Evolutionary conservation across 2,329 filamentous ascomycete species (phyloP).

Genomic region (Gnomoniopsis sp.): DNA sequence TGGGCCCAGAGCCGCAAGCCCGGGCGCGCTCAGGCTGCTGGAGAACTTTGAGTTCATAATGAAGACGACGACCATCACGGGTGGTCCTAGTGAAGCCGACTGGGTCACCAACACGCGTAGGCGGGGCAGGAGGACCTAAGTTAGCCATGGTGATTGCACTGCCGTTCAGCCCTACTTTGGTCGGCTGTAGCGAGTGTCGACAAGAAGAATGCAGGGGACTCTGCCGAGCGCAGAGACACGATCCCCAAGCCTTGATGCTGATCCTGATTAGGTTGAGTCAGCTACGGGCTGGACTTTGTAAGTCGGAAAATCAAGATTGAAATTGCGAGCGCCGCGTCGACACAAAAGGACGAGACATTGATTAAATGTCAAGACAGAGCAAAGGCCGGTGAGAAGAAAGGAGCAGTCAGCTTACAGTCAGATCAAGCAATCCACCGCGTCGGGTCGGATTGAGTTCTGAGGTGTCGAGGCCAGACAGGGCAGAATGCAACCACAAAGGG

Average conservation of each 20-base stretch:
- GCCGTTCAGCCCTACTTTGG: not conserved
- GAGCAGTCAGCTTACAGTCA: not conserved
- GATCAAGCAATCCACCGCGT: too few relatives aligned
- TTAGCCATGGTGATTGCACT: slow-evolving; percentile 8
- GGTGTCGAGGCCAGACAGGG: not conserved
- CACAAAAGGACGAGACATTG: not conserved
- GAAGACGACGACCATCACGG: slow-evolving; percentile 71
- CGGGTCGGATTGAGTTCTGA: too few relatives aligned
- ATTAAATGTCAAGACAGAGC: not conserved
- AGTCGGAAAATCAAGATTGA: not conserved
- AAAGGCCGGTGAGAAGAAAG: not conserved
- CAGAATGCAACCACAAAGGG: too few relatives aligned
- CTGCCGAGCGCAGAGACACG: too few relatives aligned
- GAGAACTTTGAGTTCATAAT: slow-evolving; percentile 79
- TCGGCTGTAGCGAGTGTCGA: too few relatives aligned
- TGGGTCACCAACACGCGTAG: slow-evolving; percentile 13
- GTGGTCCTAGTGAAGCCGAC: slow-evolving; percentile 44
- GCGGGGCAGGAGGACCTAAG: slow-evolving; percentile 14
- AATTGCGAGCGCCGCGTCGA: not conserved
- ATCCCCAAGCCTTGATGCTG: too few relatives aligned
- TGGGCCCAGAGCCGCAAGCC: slow-evolving; percentile 92
- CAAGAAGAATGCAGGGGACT: too few relatives aligned
- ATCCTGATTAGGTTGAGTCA: too few relatives aligned
- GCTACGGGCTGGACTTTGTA: not conserved
- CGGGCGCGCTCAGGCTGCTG: slow-evolving; percentile 93